Evolutionary conservation across 768 basidiomycete species (phyloP).

Genomic region (Sistotremastrum niveocremeum): DNA sequence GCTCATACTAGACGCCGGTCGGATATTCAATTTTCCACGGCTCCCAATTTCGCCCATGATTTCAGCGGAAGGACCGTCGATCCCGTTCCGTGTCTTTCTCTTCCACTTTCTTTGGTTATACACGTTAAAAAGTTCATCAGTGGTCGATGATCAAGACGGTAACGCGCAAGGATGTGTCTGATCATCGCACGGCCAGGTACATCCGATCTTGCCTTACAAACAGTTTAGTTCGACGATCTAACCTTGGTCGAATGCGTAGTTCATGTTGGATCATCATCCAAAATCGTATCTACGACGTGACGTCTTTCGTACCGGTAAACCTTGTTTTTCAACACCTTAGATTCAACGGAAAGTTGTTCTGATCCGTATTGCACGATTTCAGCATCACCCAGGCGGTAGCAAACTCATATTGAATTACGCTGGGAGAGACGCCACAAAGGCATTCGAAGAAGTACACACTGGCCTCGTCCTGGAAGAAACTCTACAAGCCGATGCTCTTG

Average conservation of each 20-base stretch:
- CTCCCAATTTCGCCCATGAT: too few relatives aligned
- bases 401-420: slow-evolving; percentile 74
- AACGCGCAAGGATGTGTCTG: too few relatives aligned
- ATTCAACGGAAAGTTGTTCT: not conserved
- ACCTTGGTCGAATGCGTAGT: not conserved
- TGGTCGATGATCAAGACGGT: too few relatives aligned
- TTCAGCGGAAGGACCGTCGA: too few relatives aligned
- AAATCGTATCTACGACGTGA: slow-evolving; percentile 76
- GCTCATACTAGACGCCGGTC: too few relatives aligned
- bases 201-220: too few relatives aligned
- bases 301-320: slow-evolving; percentile 55
- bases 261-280: slow-evolving; percentile 73
- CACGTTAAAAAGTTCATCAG: too few relatives aligned
- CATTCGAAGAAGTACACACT: slow-evolving; percentile 75
- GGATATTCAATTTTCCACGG: too few relatives aligned
- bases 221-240: too few relatives aligned
- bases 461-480: slow-evolving; percentile 64
- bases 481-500: slow-evolving; percentile 53
- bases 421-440: slow-evolving; percentile 68
- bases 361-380: not conserved
- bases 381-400: slow-evolving; percentile 75
- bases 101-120: too few relatives aligned
- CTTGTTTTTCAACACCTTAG: not conserved
- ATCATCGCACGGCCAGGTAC: too few relatives aligned
- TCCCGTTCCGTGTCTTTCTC: too few relatives aligned